These are phyloP conservation scores for Oryza australiensis DNA, from an alignment of 176 grass and related monocot species.

Conservation along the genomic window DNA sequence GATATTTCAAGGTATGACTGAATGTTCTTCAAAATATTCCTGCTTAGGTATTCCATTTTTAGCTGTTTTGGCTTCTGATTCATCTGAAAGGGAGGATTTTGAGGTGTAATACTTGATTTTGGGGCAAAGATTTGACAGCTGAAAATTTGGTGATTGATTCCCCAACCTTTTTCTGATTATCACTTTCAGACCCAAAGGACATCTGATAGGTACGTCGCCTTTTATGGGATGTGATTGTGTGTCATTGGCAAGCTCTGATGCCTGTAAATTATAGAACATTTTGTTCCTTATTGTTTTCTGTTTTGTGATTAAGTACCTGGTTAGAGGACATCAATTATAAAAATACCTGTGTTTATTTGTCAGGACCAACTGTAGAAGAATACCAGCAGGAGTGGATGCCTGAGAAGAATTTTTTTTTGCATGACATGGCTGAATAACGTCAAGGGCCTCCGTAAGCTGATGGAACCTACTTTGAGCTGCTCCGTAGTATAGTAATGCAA, in stretches of 20 bases:
- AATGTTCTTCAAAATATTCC: constrained; percentile 49
- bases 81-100: not conserved
- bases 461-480: not conserved
- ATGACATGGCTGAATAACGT: not conserved
- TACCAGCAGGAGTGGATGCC: not conserved
- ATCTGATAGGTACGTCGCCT: constrained; percentile 5
- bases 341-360: not conserved
- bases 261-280: not conserved
- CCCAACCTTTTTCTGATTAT: not conserved
- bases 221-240: not conserved
- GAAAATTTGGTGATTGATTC: not conserved
- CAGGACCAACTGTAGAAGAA: not conserved
- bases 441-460: not conserved
- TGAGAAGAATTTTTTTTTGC: not conserved
- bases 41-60: not conserved
- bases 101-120: not conserved
- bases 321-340: not conserved
- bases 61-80: not conserved
- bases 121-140: constrained; percentile 24
- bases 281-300: not conserved
- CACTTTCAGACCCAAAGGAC: constrained; percentile 18
- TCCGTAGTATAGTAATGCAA: not conserved
- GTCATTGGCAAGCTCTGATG: not conserved
- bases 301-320: not conserved
- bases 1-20: constrained; percentile 35